These are phyloP conservation scores for Saussurea involucrata DNA, from an alignment of 129 eudicot species.

Conservation along the genomic window DNA sequence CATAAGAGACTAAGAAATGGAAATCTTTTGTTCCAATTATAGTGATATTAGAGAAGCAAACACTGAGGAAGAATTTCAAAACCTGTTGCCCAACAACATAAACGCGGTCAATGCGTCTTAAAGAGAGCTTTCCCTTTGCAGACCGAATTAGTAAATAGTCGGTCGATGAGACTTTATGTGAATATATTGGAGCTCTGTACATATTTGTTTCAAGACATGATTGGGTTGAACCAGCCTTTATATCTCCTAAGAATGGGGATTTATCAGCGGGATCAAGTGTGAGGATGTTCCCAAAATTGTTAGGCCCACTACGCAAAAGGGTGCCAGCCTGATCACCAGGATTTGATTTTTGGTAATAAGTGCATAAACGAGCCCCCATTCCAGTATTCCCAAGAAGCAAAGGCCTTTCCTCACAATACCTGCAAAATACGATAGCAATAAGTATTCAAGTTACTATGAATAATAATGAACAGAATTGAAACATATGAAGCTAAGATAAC, in stretches of 20 bases:
- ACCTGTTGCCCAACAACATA: constrained; percentile 99
- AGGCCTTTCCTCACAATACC: constrained; percentile 98
- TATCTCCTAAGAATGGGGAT: constrained; percentile 96
- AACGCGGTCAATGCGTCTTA: constrained; percentile 87
- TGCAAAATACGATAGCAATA: constrained; percentile 20
- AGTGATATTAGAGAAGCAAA: neutral
- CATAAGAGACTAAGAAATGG: neutral
- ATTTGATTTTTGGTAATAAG: constrained; percentile 88
- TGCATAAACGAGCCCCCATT: constrained; percentile 96
- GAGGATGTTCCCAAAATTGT: constrained; percentile 65
- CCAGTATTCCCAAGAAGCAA: constrained; percentile 88
- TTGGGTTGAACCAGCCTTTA: constrained; percentile 84
- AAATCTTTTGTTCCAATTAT: neutral
- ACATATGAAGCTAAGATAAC: neutral
- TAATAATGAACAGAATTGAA: neutral
- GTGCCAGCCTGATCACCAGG: constrained; percentile 79
- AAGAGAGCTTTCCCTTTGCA: constrained; percentile 90
- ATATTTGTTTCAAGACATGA: constrained; percentile 92
- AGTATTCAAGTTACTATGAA: neutral
- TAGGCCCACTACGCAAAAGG: constrained; percentile 52
- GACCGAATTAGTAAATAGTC: constrained; percentile 93
- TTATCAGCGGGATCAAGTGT: constrained; percentile 95
- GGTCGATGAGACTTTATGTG: constrained; percentile 77
- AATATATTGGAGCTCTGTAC: constrained; percentile 90
- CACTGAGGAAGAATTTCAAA: neutral